Conservation (phyloP, 495 filamentous ascomycete species). For the Penicillium diatomitis region DNA sequence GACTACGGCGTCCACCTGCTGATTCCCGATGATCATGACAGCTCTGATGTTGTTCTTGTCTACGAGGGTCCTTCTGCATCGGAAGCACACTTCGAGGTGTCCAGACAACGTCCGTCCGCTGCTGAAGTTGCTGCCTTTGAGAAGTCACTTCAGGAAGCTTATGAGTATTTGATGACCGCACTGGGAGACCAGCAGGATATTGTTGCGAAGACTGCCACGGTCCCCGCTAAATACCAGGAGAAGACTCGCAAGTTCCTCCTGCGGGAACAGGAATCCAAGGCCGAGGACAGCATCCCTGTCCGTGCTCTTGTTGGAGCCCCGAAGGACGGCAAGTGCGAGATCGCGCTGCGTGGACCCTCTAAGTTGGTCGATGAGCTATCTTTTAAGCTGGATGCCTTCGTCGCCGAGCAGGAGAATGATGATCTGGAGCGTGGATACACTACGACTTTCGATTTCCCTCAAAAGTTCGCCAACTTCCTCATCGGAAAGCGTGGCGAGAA, state of each 20-base stretch:
- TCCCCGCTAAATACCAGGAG: constrained; percentile 71
- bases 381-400: constrained; percentile 61
- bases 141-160: constrained; percentile 60
- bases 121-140: constrained; percentile 57
- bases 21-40: constrained; percentile 56
- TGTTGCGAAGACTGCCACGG: constrained; percentile 51
- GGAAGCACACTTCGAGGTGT: constrained; percentile 55
- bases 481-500: constrained; percentile 90
- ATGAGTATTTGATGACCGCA: constrained; percentile 57
- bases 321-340: constrained; percentile 34
- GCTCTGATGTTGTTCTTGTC: constrained; percentile 66
- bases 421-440: constrained; percentile 83
- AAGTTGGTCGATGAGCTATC: constrained; percentile 59
- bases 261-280: constrained; percentile 60
- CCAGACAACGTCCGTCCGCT: constrained; percentile 49
- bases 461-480: constrained; percentile 85
- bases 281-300: constrained; percentile 59
- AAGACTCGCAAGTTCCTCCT: constrained; percentile 71
- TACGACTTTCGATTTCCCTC: constrained; percentile 80
- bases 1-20: constrained; percentile 75
- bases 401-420: constrained; percentile 76
- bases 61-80: constrained; percentile 61
- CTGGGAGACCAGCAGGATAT: constrained; percentile 66
- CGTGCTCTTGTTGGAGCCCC: constrained; percentile 49
- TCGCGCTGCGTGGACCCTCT: constrained; percentile 69